These are phyloP conservation scores for Fragilaria radians DNA, from an alignment of 108 stramenopile species.

Conservation along the genomic window DNA sequence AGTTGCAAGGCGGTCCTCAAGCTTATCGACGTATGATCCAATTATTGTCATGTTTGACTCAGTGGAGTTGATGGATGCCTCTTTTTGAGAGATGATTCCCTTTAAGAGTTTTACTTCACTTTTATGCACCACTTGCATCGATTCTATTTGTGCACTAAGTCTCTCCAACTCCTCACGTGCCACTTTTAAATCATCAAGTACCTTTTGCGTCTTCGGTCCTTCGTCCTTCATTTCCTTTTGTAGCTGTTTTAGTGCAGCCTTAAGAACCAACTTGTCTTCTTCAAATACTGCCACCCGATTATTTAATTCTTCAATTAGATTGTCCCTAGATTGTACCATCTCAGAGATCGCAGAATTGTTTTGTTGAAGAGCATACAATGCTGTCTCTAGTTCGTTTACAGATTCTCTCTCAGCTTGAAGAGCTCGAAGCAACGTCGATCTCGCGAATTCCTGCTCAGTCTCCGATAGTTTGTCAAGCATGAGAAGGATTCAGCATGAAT, in stretches of 20 bases:
- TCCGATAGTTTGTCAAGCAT: not conserved
- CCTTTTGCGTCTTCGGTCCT: slow-evolving; percentile 60
- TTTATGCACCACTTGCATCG: slow-evolving; percentile 34
- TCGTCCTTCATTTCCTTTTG: slow-evolving; percentile 82
- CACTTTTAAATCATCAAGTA: slow-evolving; percentile 41
- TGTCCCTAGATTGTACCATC: slow-evolving; percentile 64
- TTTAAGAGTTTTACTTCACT: slow-evolving; percentile 26
- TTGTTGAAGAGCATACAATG: slow-evolving; percentile 42
- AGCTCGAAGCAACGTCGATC: slow-evolving; percentile 63
- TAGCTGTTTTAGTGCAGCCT: slow-evolving; percentile 75
- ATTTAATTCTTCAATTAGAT: slow-evolving; percentile 71
- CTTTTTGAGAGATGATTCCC: slow-evolving; percentile 15
- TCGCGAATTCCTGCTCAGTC: slow-evolving; percentile 52
- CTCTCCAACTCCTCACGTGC: slow-evolving; percentile 15
- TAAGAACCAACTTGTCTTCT: slow-evolving; percentile 80
- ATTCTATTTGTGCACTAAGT: slow-evolving; percentile 36
- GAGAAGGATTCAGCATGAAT: too few species aligned
- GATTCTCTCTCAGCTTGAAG: slow-evolving; percentile 66
- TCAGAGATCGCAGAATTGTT: slow-evolving; percentile 80
- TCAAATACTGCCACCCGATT: slow-evolving; percentile 79
- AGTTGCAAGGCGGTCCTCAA: slow-evolving; percentile 65
- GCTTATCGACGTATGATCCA: slow-evolving; percentile 63
- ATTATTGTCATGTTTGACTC: slow-evolving; percentile 61
- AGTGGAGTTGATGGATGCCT: slow-evolving; percentile 38
- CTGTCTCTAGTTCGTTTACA: slow-evolving; percentile 66